Evolutionary conservation across 768 basidiomycete species (phyloP).

Genomic region (Lactifluus volemus): DNA sequence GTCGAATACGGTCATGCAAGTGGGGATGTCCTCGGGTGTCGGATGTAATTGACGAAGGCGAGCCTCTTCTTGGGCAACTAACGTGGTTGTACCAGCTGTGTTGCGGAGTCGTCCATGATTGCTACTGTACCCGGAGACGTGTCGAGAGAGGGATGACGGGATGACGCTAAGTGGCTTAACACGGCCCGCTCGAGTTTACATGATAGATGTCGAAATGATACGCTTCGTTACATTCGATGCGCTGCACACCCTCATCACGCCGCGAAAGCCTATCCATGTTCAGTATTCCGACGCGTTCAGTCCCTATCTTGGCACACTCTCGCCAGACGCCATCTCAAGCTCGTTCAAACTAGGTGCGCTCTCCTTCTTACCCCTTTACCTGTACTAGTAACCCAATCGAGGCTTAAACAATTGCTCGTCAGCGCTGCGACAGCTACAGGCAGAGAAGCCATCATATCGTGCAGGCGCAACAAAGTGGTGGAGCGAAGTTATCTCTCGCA

Average conservation of each 20-base stretch:
- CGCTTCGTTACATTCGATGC: conserved; percentile 73
- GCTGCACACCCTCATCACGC: conserved; percentile 64
- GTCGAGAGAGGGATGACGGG: too few relatives aligned
- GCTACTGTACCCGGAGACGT: not conserved
- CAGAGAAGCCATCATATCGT: conserved; percentile 49
- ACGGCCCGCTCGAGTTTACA: not conserved
- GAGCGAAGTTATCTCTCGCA: conserved; percentile 65
- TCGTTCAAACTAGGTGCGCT: conserved; percentile 54
- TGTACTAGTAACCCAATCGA: not conserved
- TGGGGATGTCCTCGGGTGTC: conserved; percentile 69
- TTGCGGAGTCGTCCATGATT: not conserved
- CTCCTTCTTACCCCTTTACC: not conserved
- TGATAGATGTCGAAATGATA: conserved; percentile 28
- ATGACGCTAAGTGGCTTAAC: not conserved
- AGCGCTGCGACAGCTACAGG: conserved; percentile 47
- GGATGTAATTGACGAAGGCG: conserved; percentile 62
- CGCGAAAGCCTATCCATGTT: conserved; percentile 55
- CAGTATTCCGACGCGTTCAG: conserved; percentile 59
- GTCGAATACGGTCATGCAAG: conserved; percentile 71
- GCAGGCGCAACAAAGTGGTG: conserved; percentile 58
- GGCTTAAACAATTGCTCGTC: not conserved
- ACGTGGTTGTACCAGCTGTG: conserved; percentile 26
- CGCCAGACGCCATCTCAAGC: conserved; percentile 40
- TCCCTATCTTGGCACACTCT: conserved; percentile 55
- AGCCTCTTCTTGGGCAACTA: conserved; percentile 60